Conservation (phyloP, 345 rosid genomes). For the Kernera saxatilis region DNA sequence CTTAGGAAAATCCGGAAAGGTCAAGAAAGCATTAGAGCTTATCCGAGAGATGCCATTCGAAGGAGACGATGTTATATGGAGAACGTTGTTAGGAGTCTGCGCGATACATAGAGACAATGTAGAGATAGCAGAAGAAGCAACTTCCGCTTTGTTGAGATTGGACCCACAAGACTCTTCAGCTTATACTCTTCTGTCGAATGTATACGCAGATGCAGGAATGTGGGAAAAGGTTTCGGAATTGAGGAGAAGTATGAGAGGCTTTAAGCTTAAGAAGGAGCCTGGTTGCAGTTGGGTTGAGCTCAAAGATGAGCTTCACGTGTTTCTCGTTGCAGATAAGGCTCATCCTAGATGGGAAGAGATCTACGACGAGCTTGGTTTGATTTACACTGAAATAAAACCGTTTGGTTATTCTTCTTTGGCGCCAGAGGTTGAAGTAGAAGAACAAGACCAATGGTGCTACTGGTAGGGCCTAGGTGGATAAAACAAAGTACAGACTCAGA, state of each 20-base stretch:
- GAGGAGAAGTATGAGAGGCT: slow-evolving; percentile 63
- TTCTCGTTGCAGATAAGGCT: slow-evolving; percentile 60
- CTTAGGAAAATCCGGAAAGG: slow-evolving; percentile 73
- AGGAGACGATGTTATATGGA: slow-evolving; percentile 82
- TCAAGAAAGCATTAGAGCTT: slow-evolving; percentile 49
- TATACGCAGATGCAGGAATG: slow-evolving; percentile 84
- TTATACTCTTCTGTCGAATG: slow-evolving; percentile 71
- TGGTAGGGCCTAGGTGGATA: too few species aligned
- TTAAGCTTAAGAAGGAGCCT: slow-evolving; percentile 77
- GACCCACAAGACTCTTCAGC: slow-evolving; percentile 80
- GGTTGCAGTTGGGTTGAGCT: slow-evolving; percentile 96
- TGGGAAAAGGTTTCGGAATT: slow-evolving; percentile 69
- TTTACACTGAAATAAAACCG: slow-evolving; percentile 55
- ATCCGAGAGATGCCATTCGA: slow-evolving; percentile 69
- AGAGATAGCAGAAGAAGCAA: slow-evolving; percentile 71
- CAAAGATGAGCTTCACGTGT: slow-evolving; percentile 68
- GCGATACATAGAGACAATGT: slow-evolving; percentile 59
- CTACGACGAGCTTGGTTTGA: slow-evolving; percentile 44
- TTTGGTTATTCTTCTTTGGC: slow-evolving; percentile 16
- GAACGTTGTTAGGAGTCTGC: slow-evolving; percentile 73
- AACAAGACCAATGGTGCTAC: neutral
- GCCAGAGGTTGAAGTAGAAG: slow-evolving; percentile 9
- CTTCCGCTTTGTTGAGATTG: slow-evolving; percentile 46
- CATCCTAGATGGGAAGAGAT: slow-evolving; percentile 64
- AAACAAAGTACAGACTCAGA: too few species aligned